phyloP scores from a whole-genome alignment of 352 stramenopile species.

The Phytophthora pluvialis region DNA sequence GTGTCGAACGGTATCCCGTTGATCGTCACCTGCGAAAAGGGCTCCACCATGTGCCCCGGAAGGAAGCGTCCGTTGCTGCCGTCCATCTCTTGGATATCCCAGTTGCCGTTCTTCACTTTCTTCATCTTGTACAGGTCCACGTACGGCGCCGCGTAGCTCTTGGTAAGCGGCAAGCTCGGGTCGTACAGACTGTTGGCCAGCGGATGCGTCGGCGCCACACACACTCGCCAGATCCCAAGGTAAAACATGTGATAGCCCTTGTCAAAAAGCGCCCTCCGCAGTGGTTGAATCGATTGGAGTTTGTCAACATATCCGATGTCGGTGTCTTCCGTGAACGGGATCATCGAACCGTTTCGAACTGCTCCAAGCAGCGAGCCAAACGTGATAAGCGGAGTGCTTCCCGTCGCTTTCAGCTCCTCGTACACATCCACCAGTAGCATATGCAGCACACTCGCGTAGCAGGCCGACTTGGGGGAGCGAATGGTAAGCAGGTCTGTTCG shows the following conservation, averaged over 20 bases:
- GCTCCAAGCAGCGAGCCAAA: constrained; percentile 60
- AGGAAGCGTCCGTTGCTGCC: constrained; percentile 26
- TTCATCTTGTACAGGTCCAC: constrained; percentile 49
- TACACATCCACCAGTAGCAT: constrained; percentile 69
- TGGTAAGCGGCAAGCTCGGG: constrained; percentile 24
- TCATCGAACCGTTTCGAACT: constrained; percentile 54
- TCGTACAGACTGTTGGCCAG: constrained; percentile 49
- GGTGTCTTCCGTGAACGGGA: constrained; percentile 66
- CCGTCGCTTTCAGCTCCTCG: constrained; percentile 39
- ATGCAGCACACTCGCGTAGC: constrained; percentile 61
- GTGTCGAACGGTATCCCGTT: constrained; percentile 50
- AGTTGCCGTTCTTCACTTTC: constrained; percentile 20
- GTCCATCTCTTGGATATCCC: constrained; percentile 39
- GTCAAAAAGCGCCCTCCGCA: constrained; percentile 26
- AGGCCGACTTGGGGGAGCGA: constrained; percentile 40
- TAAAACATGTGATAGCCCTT: constrained; percentile 67
- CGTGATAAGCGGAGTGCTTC: constrained; percentile 40
- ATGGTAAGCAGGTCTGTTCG: constrained; percentile 50
- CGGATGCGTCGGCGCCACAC: constrained; percentile 51
- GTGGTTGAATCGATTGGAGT: constrained; percentile 18
- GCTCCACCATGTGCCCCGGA: constrained; percentile 29
- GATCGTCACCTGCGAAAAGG: constrained; percentile 37
- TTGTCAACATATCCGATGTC: constrained; percentile 49
- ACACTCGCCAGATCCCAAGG: constrained; percentile 48
- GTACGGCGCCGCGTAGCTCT: constrained; percentile 39